These are phyloP conservation scores for Elongisporangium undulatum DNA, from an alignment of 352 stramenopile species.

Conservation along the genomic window DNA sequence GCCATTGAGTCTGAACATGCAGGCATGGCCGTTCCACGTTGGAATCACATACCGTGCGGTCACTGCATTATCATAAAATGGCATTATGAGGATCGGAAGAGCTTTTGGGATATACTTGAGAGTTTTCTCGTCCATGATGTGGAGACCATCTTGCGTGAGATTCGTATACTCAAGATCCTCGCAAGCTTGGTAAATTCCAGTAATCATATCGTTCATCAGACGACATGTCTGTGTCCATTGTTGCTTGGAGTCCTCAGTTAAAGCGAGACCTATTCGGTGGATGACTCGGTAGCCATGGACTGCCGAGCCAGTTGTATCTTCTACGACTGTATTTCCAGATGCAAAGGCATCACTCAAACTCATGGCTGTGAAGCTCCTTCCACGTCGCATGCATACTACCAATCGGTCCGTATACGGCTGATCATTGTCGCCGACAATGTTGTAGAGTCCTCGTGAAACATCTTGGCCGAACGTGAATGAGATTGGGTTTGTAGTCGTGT, in stretches of 20 bases:
- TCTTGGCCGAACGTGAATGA: conserved; percentile 7
- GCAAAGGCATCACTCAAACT: conserved; percentile 20
- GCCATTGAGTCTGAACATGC: conserved; percentile 6
- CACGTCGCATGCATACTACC: conserved; percentile 26
- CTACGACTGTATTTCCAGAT: not conserved
- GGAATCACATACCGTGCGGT: conserved; percentile 5
- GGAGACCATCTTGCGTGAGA: conserved; percentile 8
- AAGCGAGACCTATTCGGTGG: conserved; percentile 3
- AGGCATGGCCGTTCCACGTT: conserved; percentile 7
- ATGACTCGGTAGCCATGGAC: conserved; percentile 25
- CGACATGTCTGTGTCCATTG: conserved; percentile 4
- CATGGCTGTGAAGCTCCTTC: conserved; percentile 20
- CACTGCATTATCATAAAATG: conserved; percentile 10
- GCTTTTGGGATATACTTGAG: conserved; percentile 2
- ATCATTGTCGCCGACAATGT: conserved; percentile 33
- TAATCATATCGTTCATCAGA: conserved; percentile 5
- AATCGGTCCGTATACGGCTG: conserved; percentile 36
- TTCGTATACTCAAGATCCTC: conserved; percentile 8
- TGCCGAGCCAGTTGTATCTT: conserved; percentile 5
- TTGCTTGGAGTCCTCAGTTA: not conserved
- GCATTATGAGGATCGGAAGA: conserved; percentile 12
- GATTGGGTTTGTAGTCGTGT: conserved; percentile 1
- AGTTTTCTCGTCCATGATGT: conserved; percentile 5
- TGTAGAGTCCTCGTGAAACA: conserved; percentile 3
- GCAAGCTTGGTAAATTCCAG: conserved; percentile 7